Base-by-base conservation (phyloP, 2,329 filamentous ascomycete species). In the Colletotrichum sp. region DNA sequence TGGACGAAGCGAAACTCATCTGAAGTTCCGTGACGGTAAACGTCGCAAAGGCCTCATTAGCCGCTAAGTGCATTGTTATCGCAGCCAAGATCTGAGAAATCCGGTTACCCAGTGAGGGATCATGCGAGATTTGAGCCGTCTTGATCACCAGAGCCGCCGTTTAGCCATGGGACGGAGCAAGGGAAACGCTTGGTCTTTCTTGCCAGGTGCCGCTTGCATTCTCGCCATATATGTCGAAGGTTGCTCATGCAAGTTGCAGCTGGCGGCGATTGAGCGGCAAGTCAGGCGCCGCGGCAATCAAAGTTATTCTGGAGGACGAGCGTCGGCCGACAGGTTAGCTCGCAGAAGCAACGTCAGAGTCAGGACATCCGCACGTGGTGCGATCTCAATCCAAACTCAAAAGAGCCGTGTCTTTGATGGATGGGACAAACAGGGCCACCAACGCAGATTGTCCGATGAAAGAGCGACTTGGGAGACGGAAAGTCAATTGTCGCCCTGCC, bases 1-100 rank as follows among this genome's bases (percentile, higher is more conserved):
- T 36, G 69, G 57, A 72, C 21, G 33, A 62, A 31, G 57, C 72
- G 72, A 74, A 74, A 74, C 72, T 71, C 69, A 66, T 72, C 68
- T 67, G 27, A 74, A 58, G 43, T 67, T 74, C 36, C 57, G 72
- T 47, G 72, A 74, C 72, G 65, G 38, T 29, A 72, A 74, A 72
- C 34, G 72, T 72, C 36, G 34, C 72, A 71, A 47, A 70, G 57
- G 34, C 33, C 12, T 51, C 51, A 34, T 51, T 15, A 61, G 33
- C 55, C 54, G 55, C 57, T 27, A 27, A 55, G 65, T 18, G 33
- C 13, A 55, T 58, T 18, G 62, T 31, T 47, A 47, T 47, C 57
- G 34, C 57, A 51, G 69, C n/a, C 18, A n/a, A 24, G 24, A 29
- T 15, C 21, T 38, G 34, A 36, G 12, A 38, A 38, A 24, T 58